phyloP scores from a whole-genome alignment of 129 eudicot genomes.

The Solidago caesia region DNA sequence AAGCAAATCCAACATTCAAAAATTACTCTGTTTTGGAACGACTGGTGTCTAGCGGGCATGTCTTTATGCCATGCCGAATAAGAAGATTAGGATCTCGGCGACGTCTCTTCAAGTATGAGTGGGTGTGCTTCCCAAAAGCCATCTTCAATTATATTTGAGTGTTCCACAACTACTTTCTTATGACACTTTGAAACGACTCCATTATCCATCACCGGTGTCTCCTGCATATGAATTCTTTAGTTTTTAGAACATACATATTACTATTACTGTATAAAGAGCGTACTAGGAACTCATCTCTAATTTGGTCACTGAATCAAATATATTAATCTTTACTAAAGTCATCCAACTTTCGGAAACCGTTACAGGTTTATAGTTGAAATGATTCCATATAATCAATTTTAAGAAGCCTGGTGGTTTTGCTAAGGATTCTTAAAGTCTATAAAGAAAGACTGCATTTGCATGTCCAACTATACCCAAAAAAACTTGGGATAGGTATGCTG shows the following conservation, averaged over 20 bases:
- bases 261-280: background rate
- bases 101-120: slow-evolving; percentile 42
- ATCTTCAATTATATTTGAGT: slow-evolving; percentile 64
- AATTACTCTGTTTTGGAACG: background rate
- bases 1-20: too few relatives aligned
- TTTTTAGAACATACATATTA: background rate
- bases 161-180: slow-evolving; percentile 49
- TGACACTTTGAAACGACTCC: slow-evolving; percentile 35
- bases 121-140: slow-evolving; percentile 60
- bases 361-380: background rate
- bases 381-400: background rate
- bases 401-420: background rate
- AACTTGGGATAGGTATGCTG: background rate
- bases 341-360: background rate
- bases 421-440: background rate
- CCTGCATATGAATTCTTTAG: slow-evolving; percentile 36
- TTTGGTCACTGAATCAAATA: background rate
- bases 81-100: slow-evolving; percentile 13
- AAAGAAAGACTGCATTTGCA: background rate
- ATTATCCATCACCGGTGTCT: slow-evolving; percentile 26
- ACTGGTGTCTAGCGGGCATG: background rate
- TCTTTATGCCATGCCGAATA: background rate
- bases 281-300: background rate
- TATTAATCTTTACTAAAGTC: background rate
- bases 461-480: background rate